Conservation (phyloP, 192 early-diverging fungal genomes). For the Backusella parvicylindrica region DNA sequence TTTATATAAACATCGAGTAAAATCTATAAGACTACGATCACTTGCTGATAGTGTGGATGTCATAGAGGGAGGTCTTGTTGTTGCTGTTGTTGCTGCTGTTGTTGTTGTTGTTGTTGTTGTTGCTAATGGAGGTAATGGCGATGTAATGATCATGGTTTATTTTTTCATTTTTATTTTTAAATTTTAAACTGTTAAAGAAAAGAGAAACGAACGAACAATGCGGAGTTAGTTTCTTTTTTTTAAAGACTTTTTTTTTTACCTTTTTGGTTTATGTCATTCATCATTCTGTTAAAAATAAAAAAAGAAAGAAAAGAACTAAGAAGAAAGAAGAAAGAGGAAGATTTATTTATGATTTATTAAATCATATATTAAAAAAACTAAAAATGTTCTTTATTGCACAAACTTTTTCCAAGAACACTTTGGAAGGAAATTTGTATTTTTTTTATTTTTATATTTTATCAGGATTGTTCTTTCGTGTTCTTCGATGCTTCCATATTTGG, state of each 20-base stretch:
- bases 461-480: background rate
- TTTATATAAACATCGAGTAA: conserved; percentile 24
- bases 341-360: too few species aligned
- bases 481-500: background rate
- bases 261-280: background rate
- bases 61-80: background rate
- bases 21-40: conserved; percentile 19
- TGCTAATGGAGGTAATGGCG: background rate
- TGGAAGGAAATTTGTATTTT: background rate
- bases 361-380: background rate
- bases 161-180: background rate
- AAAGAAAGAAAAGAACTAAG: too few species aligned
- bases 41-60: background rate
- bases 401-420: background rate
- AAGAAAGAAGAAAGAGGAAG: too few species aligned
- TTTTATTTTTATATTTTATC: background rate
- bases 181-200: background rate
- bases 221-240: background rate
- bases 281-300: too few species aligned
- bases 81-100: background rate
- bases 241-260: background rate
- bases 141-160: background rate
- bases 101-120: background rate
- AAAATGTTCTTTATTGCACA: background rate
- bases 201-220: background rate